Evolutionary conservation across 2,329 filamentous ascomycete genomes (phyloP).

Genomic region (Catunica adiposa): DNA sequence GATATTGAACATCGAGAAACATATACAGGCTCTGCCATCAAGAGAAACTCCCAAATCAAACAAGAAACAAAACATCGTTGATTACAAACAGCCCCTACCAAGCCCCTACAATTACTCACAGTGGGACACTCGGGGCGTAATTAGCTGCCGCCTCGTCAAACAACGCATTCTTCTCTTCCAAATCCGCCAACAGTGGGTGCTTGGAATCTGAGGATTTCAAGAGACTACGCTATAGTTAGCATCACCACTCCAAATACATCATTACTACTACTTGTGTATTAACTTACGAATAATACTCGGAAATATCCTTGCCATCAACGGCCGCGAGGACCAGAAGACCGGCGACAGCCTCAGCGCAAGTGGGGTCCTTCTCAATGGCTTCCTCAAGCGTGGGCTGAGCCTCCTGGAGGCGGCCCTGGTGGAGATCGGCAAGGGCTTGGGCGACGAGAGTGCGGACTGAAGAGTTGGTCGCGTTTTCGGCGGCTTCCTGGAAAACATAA

Average conservation of each 20-base stretch:
- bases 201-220: slow-evolving; percentile 43
- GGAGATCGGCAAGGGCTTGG: slow-evolving; percentile 81
- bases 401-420: slow-evolving; percentile 76
- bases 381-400: slow-evolving; percentile 73
- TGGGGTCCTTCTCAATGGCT: slow-evolving; percentile 57
- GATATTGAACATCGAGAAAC: too few relatives aligned
- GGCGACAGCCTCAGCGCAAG: slow-evolving; percentile 58
- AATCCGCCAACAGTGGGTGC: slow-evolving; percentile 56
- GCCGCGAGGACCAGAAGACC: slow-evolving; percentile 69
- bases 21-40: too few relatives aligned
- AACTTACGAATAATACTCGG: slow-evolving; percentile 45
- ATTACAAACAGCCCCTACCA: background rate
- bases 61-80: background rate
- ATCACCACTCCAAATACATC: background rate
- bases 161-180: slow-evolving; percentile 69
- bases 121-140: slow-evolving; percentile 61
- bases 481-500: slow-evolving; percentile 94
- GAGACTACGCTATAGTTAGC: slow-evolving; percentile 12
- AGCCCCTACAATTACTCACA: background rate
- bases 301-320: slow-evolving; percentile 54
- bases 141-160: slow-evolving; percentile 79
- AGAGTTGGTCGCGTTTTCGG: slow-evolving; percentile 67
- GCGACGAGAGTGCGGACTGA: slow-evolving; percentile 62
- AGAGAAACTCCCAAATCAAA: background rate
- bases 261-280: too few relatives aligned